Percentiles rank a stretch among this genome's conserved stretches.
Evolutionary conservation across 1,284 basidiomycete genomes (phyloP).

Genomic region (Leccinum subrobustum): DNA sequence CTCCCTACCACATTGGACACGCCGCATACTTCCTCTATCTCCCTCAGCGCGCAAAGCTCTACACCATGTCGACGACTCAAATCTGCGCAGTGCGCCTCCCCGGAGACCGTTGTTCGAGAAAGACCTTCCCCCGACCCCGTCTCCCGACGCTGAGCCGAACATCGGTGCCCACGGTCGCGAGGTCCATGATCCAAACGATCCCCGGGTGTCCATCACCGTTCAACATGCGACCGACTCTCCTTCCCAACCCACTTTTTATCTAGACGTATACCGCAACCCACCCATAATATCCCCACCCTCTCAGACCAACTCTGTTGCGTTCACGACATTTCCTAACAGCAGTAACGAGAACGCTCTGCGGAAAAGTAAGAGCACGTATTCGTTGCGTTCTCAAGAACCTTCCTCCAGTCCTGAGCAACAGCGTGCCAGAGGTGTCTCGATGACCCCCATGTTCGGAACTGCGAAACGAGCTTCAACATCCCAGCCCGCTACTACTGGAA

Average conservation of each 20-base stretch:
- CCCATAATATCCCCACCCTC: slow-evolving; percentile 16
- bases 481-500: slow-evolving; percentile 10
- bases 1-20: slow-evolving; percentile 64
- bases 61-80: not conserved
- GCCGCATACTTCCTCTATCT: slow-evolving; percentile 34
- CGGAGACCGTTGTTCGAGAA: slow-evolving; percentile 50
- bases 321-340: slow-evolving; percentile 18
- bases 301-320: slow-evolving; percentile 24
- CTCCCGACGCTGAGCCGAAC: slow-evolving; percentile 2
- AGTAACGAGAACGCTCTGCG: slow-evolving; percentile 24
- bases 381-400: slow-evolving; percentile 8
- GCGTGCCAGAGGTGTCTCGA: slow-evolving; percentile 43
- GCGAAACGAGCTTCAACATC: slow-evolving; percentile 42
- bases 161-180: slow-evolving; percentile 1
- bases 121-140: slow-evolving; percentile 63
- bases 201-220: slow-evolving; percentile 20
- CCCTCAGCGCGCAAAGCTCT: not conserved
- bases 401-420: slow-evolving; percentile 32
- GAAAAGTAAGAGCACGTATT: slow-evolving; percentile 28
- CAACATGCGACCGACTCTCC: slow-evolving; percentile 16
- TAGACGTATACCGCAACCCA: slow-evolving; percentile 25
- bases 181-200: slow-evolving; percentile 6
- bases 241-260: slow-evolving; percentile 17
- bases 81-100: slow-evolving; percentile 13
- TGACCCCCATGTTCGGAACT: slow-evolving; percentile 41